Conservation (phyloP, 768 basidiomycete species). For the Coprinellus aureogranulatus region DNA sequence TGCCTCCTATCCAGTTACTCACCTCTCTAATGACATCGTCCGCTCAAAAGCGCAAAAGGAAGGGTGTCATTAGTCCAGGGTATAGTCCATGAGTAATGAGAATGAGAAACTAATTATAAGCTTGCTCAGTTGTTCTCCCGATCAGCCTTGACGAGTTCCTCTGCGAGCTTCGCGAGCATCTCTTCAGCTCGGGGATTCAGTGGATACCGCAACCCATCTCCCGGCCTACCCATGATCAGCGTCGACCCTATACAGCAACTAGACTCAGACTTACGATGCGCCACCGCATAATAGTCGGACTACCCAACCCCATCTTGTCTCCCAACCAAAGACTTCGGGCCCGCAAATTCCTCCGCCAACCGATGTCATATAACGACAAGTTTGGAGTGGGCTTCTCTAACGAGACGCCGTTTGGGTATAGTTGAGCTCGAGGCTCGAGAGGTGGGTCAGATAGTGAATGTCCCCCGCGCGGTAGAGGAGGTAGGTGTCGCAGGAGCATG, state of each 20-base stretch:
- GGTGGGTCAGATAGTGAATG: slow-evolving; percentile 65
- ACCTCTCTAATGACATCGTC: too few relatives aligned
- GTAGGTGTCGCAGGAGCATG: slow-evolving; percentile 66
- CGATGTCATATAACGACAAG: slow-evolving; percentile 71
- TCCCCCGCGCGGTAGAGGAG: slow-evolving; percentile 52
- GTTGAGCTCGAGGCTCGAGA: slow-evolving; percentile 67
- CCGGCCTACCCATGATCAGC: slow-evolving; percentile 36
- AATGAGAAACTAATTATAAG: too few relatives aligned
- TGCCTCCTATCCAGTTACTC: too few relatives aligned
- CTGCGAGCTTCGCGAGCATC: slow-evolving; percentile 63
- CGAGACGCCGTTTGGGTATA: slow-evolving; percentile 60
- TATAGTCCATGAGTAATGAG: too few relatives aligned
- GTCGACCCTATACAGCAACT: not conserved
- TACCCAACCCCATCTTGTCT: slow-evolving; percentile 49
- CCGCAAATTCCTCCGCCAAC: slow-evolving; percentile 72
- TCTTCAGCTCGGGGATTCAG: slow-evolving; percentile 67
- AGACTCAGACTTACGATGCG: slow-evolving; percentile 51
- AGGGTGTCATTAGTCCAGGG: too few relatives aligned
- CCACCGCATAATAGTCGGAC: slow-evolving; percentile 60
- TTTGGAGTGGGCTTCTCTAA: slow-evolving; percentile 58
- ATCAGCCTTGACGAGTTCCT: slow-evolving; percentile 58
- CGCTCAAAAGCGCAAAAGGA: too few relatives aligned
- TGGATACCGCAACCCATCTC: slow-evolving; percentile 68
- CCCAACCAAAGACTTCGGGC: slow-evolving; percentile 65
- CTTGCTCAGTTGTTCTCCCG: slow-evolving; percentile 33